Evolutionary conservation across 2,329 filamentous ascomycete species (phyloP).

Genomic region (Clonostachys chloroleuca): DNA sequence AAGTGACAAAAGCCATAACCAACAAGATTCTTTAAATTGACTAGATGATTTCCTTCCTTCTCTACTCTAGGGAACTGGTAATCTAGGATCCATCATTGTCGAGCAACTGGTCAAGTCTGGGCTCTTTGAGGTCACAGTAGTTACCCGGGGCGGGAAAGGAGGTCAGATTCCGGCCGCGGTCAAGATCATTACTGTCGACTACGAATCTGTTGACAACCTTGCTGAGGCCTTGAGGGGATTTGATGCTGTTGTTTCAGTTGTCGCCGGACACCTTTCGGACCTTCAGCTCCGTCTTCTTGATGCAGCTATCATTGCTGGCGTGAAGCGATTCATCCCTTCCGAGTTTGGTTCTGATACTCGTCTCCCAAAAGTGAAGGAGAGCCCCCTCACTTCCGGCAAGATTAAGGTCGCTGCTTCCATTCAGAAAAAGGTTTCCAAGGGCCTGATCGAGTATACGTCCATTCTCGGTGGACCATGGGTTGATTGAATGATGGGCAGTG

Average conservation of each 20-base stretch:
- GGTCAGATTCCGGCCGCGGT: slow-evolving; percentile 12
- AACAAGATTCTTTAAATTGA: too few relatives aligned
- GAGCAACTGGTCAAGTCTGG: too few relatives aligned
- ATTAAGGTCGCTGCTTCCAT: slow-evolving; percentile 31
- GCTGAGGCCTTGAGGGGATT: slow-evolving; percentile 45
- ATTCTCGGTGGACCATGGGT: neutral
- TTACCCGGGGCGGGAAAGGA: too few relatives aligned
- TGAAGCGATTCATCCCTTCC: slow-evolving; percentile 57
- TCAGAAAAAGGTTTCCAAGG: slow-evolving; percentile 23
- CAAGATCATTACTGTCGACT: slow-evolving; percentile 27
- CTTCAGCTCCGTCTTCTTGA: slow-evolving; percentile 41
- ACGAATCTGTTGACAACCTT: slow-evolving; percentile 40
- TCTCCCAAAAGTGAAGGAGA: slow-evolving; percentile 21
- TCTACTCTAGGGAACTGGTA: too few relatives aligned
- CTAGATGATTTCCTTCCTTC: too few relatives aligned
- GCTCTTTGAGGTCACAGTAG: too few relatives aligned
- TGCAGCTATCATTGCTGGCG: slow-evolving; percentile 53
- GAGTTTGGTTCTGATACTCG: slow-evolving; percentile 42
- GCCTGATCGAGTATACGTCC: neutral
- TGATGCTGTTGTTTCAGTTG: slow-evolving; percentile 45
- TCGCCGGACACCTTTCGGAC: slow-evolving; percentile 30
- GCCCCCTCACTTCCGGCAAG: slow-evolving; percentile 51
- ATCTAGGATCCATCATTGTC: too few relatives aligned
- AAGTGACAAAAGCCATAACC: too few relatives aligned
- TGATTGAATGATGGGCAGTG: neutral